Conservation (phyloP, 1,284 basidiomycete genomes). For the Pulchroboletus neoregius region DNA sequence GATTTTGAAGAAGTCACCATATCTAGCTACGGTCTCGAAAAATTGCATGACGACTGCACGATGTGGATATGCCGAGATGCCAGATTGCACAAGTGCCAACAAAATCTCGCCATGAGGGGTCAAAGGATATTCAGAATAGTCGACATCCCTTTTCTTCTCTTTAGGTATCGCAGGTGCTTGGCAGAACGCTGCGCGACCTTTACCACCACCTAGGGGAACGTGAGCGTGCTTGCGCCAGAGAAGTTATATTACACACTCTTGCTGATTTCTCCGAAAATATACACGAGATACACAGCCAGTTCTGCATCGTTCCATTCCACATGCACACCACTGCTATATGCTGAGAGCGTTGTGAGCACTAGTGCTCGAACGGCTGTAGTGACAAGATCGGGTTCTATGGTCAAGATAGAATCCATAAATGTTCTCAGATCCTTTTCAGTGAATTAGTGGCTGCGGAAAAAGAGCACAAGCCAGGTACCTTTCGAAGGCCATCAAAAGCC, state of each 20-base stretch:
- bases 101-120: constrained; percentile 92
- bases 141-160: constrained; percentile 62
- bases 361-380: constrained; percentile 68
- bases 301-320: constrained; percentile 94
- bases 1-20: constrained; percentile 95
- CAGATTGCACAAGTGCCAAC: constrained; percentile 78
- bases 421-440: constrained; percentile 69
- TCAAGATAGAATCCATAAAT: constrained; percentile 78
- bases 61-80: constrained; percentile 82
- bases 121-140: constrained; percentile 84
- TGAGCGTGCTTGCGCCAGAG: constrained; percentile 3
- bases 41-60: constrained; percentile 88
- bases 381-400: constrained; percentile 80
- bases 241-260: constrained; percentile 49
- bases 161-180: constrained; percentile 61
- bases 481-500: constrained; percentile 84
- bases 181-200: constrained; percentile 75
- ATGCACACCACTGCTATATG: constrained; percentile 53
- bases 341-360: constrained; percentile 68
- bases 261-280: constrained; percentile 91
- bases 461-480: constrained; percentile 44
- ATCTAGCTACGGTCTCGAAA: constrained; percentile 90
- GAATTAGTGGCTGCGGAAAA: constrained; percentile 7
- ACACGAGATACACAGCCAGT: constrained; percentile 87
- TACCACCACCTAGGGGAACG: constrained; percentile 51